A percentile compares a stretch with the other conserved stretches of the same genome.
Evolutionary conservation across 495 filamentous ascomycete species (phyloP).

Genomic region (Aspergillus coremiiformis): DNA sequence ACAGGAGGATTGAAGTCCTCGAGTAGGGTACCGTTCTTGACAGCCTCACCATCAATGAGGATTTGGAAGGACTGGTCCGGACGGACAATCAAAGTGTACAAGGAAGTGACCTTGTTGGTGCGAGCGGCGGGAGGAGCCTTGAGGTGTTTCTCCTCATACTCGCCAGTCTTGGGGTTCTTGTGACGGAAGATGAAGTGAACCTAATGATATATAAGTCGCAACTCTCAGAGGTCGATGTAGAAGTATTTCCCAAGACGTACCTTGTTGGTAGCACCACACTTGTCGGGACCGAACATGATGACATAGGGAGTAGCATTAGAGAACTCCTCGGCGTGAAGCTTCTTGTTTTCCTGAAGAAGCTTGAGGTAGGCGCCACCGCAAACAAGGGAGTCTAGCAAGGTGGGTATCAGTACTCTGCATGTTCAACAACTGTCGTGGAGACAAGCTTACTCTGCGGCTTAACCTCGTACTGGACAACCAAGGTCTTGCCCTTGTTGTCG

Average conservation of each 20-base stretch:
- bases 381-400: slow-evolving; percentile 70
- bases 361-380: slow-evolving; percentile 99
- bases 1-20: slow-evolving; percentile 91
- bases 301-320: slow-evolving; percentile 95
- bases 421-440: background rate
- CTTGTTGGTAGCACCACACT: slow-evolving; percentile 99
- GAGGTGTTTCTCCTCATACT: slow-evolving; percentile 99
- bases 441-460: slow-evolving; percentile 85
- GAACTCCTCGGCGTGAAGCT: slow-evolving; percentile 95
- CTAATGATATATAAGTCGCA: slow-evolving; percentile 26
- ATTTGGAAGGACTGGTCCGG: slow-evolving; percentile 94
- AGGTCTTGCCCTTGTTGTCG: slow-evolving; percentile 90
- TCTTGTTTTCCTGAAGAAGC: slow-evolving; percentile 95
- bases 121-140: slow-evolving; percentile 73
- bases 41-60: slow-evolving; percentile 75
- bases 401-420: background rate
- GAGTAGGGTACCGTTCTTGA: slow-evolving; percentile 83
- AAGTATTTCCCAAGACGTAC: slow-evolving; percentile 28
- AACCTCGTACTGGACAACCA: slow-evolving; percentile 99
- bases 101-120: slow-evolving; percentile 81
- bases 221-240: background rate
- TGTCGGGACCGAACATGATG: slow-evolving; percentile 99
- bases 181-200: slow-evolving; percentile 99
- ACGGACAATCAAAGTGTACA: slow-evolving; percentile 94
- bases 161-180: slow-evolving; percentile 99